Base-by-base conservation (phyloP, 2,329 filamentous ascomycete species). In the Exutisphaerella laricina region DNA sequence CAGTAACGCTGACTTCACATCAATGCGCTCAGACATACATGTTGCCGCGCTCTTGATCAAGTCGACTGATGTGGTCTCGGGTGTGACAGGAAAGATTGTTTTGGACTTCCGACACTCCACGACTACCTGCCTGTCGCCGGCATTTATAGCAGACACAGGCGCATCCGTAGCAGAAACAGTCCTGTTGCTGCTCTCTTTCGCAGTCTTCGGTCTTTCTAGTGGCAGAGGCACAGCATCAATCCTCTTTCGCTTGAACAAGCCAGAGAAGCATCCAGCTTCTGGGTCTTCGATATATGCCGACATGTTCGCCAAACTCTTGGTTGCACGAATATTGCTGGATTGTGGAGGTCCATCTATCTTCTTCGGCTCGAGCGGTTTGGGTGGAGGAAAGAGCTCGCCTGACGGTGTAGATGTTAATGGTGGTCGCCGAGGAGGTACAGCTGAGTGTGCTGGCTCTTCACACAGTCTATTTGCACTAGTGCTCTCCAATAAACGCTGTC, bases 111-210 rank as follows among this genome's bases (percentile, higher is more conserved):
- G 76, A 66, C 80, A 94, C 50, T 82, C 78, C 26, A 96, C 79
- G 23, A 78, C 72, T 13, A 94, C 85, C 53, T 77, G 77, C 76
- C 88, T 74, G 59, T 89, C 85, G 33, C 82, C 83, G 48, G 84
- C 78, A 66, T 94, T 94, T 45, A 84, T 82, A 10, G 86, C 86
- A 41, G 87, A 88, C 7, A 82, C 72, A 1, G 88, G 88, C 16
- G 85, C 85, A 69, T 94, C 87, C 31, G 74, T 81, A 39, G 75
- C 74, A 17, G 77, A 71, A 2, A 77, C 66, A 23, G 67, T 62
- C 10, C 68, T 70, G 32, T 69, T 68, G 4, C 70, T 70, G 13
- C 68, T 68, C 6, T 54, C 48, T 26, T 51, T 55, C 12, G 50
- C 41, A 25, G 43, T 48, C 16, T 45, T 30, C 12, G 55, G 51